These are phyloP conservation scores for Pseudogymnoascus pannorum DNA, from an alignment of 2,329 filamentous ascomycete species.

Conservation along the genomic window DNA sequence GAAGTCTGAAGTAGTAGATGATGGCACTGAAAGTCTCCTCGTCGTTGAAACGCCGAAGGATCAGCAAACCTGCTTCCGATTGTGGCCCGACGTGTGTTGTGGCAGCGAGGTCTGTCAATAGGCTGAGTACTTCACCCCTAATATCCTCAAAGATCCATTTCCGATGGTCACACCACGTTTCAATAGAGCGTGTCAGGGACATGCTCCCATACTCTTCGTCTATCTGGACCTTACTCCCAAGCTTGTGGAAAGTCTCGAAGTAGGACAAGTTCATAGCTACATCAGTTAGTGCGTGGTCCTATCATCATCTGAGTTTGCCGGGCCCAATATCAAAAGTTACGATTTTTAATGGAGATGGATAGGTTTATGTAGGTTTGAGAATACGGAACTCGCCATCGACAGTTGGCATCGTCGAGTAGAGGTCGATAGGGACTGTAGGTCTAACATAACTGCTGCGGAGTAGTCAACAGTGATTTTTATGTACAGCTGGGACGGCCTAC, in stretches of 20 bases:
- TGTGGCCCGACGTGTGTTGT: conserved; percentile 40
- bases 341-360: neutral
- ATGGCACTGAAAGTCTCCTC: conserved; percentile 59
- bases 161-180: conserved; percentile 63
- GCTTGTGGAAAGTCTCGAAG: conserved; percentile 73
- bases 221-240: conserved; percentile 53
- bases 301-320: conserved; percentile 9
- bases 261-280: conserved; percentile 72
- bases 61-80: conserved; percentile 49
- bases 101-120: conserved; percentile 57
- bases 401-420: conserved; percentile 88
- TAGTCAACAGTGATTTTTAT: neutral
- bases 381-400: conserved; percentile 87
- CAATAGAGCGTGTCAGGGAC: conserved; percentile 63
- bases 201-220: conserved; percentile 57
- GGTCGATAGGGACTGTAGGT: conserved; percentile 83
- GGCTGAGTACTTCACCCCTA: conserved; percentile 62
- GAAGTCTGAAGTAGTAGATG: too few relatives aligned
- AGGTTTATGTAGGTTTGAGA: neutral
- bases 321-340: too few relatives aligned
- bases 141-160: conserved; percentile 74
- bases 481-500: conserved; percentile 43
- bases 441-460: conserved; percentile 40
- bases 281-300: conserved; percentile 12
- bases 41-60: conserved; percentile 66